A percentile compares a stretch with the other conserved stretches of the same genome.
phyloP scores from a whole-genome alignment of 2,329 filamentous ascomycete genomes.

The Epichloe festucae region DNA sequence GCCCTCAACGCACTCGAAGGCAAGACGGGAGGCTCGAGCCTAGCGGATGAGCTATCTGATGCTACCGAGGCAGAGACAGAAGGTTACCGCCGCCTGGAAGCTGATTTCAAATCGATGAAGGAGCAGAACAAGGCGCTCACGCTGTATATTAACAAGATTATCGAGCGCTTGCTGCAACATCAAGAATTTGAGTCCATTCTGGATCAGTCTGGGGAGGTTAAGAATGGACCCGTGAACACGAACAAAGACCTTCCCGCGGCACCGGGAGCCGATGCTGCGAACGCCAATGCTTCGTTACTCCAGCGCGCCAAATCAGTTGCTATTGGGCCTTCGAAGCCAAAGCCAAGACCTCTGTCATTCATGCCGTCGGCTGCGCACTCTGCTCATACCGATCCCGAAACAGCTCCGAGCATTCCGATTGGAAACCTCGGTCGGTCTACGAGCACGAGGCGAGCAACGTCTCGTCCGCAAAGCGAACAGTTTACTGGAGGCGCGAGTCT shows the following conservation, averaged over 20 bases:
- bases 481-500: constrained; percentile 53
- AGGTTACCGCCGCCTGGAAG: constrained; percentile 55
- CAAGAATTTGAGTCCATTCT: constrained; percentile 91
- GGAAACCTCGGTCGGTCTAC: constrained; percentile 39
- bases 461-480: constrained; percentile 51
- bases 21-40: constrained; percentile 37
- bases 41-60: constrained; percentile 82
- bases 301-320: constrained; percentile 51
- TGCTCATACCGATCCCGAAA: constrained; percentile 52
- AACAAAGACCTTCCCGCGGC: constrained; percentile 81
- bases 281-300: constrained; percentile 34
- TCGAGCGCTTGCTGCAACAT: constrained; percentile 85
- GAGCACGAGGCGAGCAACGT: constrained; percentile 34
- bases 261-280: constrained; percentile 24
- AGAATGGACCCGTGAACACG: constrained; percentile 30
- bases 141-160: constrained; percentile 98
- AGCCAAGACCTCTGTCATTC: constrained; percentile 44
- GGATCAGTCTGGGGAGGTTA: constrained; percentile 56
- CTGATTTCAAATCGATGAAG: constrained; percentile 65
- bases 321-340: constrained; percentile 32
- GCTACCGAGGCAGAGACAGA: constrained; percentile 47
- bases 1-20: constrained; percentile 53
- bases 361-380: constrained; percentile 31
- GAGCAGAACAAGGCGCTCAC: constrained; percentile 96
- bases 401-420: constrained; percentile 65